Evolutionary conservation across 2,329 filamentous ascomycete species (phyloP), one percentile per base, ranked within the genome.

Genomic region (Ceratocystis lukuohia): DNA sequence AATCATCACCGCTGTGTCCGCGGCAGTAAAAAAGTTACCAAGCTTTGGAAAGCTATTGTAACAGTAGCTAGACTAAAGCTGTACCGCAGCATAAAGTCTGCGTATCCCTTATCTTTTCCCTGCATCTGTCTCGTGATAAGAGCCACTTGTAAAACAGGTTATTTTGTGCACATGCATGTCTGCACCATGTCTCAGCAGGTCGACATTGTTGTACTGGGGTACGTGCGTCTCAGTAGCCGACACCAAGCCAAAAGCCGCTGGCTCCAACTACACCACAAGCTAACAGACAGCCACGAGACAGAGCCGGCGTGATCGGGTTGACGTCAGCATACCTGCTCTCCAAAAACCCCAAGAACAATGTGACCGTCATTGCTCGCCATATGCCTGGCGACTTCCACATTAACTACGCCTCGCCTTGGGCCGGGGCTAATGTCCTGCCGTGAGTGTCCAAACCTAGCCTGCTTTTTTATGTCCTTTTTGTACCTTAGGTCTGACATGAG

Each of bases 301-400:
- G 76, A 25, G 80, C 80, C 56, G 80, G 80, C 37, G 80, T 83
- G 57, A 76, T 77, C 37, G 80, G 80, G 68, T 75, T 83, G 67
- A 82, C 80, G 15, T 76, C 78, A 56, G 80, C 80, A 2, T 72
- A 81, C 53, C 72, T 80, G 59, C 75, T 83, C 44, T 76, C 80
- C 5, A 79, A 75, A 70, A 75, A 75, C 70, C 74, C 76, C 63
- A 73, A 71, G 45, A 79, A 80, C 69, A 73, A 70, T 20, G 74
- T 95, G 69, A 91, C 88, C 0, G 79, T 95, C 45, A 79, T 91
- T 41, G 88, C 90, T 4, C 95, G 93, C 73, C 88, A 96, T 74
- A 94, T 96, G 88, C 92, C 92, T 0, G 92, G 92, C 45, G 92
- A 96, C 77, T 94, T 93, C 75, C 88, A 93, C 70, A 87, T 92